Evolutionary conservation across 768 basidiomycete species (phyloP).

Genomic region (Boletus tylopilopsis): DNA sequence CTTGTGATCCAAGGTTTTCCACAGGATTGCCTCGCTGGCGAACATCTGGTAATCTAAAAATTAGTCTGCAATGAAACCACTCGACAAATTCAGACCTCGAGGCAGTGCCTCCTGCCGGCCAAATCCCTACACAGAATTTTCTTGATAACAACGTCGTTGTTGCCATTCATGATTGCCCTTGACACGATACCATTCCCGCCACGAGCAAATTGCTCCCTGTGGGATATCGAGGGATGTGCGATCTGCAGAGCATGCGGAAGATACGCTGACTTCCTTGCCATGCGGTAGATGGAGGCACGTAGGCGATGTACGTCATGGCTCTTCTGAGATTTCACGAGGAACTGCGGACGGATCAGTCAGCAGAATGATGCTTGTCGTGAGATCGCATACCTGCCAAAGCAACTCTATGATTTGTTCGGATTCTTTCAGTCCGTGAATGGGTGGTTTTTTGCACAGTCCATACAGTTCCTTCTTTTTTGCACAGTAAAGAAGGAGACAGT

Average conservation of each 20-base stretch:
- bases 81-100: conserved; percentile 12
- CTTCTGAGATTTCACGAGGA: conserved; percentile 1
- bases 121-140: conserved; percentile 6
- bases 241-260: conserved; percentile 21
- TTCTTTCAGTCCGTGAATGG: conserved; percentile 1
- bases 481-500: conserved; percentile 19
- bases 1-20: conserved; percentile 22
- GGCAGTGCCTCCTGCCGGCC: neutral
- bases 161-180: conserved; percentile 11
- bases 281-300: conserved; percentile 22
- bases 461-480: conserved; percentile 15
- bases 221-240: neutral
- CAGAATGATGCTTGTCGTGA: neutral
- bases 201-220: neutral
- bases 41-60: conserved; percentile 13
- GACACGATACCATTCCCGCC: conserved; percentile 24
- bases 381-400: conserved; percentile 17
- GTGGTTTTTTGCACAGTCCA: neutral
- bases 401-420: conserved; percentile 22
- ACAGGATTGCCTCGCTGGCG: conserved; percentile 27
- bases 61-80: conserved; percentile 1
- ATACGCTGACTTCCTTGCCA: conserved; percentile 28
- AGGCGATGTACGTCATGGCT: conserved; percentile 5
- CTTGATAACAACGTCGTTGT: conserved; percentile 26
- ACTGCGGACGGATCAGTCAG: conserved; percentile 5